Evolutionary conservation across 2,329 filamentous ascomycete genomes (phyloP).

Genomic region (Rosellinia necatrix): DNA sequence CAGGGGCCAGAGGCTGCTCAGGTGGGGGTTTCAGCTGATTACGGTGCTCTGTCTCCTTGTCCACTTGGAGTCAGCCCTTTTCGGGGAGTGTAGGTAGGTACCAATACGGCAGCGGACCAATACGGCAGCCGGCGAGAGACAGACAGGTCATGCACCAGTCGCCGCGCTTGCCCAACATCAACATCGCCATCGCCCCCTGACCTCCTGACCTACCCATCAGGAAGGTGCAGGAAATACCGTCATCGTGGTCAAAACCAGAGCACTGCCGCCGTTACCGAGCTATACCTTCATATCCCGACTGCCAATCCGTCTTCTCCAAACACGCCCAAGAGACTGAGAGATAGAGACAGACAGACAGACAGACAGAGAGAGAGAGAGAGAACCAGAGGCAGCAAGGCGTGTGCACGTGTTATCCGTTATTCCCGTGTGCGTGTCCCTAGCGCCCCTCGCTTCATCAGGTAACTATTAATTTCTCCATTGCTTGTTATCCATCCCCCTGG

Average conservation of each 20-base stretch:
- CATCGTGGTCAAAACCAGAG: slow-evolving; percentile 15
- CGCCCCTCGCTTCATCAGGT: slow-evolving; percentile 8
- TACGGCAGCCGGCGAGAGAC: neutral
- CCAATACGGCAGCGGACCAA: neutral
- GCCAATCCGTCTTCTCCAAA: slow-evolving; percentile 7
- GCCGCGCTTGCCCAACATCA: slow-evolving; percentile 1
- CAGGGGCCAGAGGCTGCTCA: slow-evolving; percentile 11
- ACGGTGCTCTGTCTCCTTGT: neutral
- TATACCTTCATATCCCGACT: slow-evolving; percentile 6
- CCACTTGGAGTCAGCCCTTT: neutral
- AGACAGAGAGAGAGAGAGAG: no score
- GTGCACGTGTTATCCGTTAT: neutral
- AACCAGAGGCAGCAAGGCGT: slow-evolving; percentile 10
- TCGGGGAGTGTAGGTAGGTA: no score
- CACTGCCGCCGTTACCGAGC: slow-evolving; percentile 20
- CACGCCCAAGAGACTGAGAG: no score
- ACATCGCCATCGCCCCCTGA: neutral
- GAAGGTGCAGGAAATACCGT: slow-evolving; percentile 17
- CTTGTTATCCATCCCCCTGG: no score
- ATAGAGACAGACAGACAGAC: no score
- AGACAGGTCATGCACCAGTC: slow-evolving; percentile 6
- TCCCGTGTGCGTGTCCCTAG: slow-evolving; percentile 13
- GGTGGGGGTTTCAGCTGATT: slow-evolving; percentile 14
- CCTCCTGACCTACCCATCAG: slow-evolving; percentile 16
- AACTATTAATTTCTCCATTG: no score